A percentile compares a stretch with the other conserved stretches of the same genome.
These are phyloP conservation scores for Catunica adiposa DNA, from an alignment of 2,329 filamentous ascomycete genomes.

Conservation along the genomic window DNA sequence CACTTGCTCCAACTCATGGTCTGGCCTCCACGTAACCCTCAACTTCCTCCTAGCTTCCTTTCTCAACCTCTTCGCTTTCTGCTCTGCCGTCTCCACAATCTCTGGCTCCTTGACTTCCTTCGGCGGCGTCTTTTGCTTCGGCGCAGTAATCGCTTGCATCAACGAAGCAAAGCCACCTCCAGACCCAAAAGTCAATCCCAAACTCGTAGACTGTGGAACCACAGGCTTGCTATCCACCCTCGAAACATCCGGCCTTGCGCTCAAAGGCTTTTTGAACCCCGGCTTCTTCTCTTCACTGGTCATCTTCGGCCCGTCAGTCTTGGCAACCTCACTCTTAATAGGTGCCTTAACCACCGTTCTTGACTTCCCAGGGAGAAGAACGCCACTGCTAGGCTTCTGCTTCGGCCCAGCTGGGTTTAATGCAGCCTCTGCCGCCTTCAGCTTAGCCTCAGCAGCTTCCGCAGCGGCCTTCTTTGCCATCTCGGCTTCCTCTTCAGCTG, in stretches of 20 bases:
- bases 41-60: slow-evolving; percentile 57
- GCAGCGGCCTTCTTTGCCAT: background rate
- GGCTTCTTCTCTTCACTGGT: slow-evolving; percentile 13
- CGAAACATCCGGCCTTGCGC: slow-evolving; percentile 18
- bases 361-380: slow-evolving; percentile 31
- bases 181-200: slow-evolving; percentile 20
- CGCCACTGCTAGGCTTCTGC: slow-evolving; percentile 17
- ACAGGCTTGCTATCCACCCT: slow-evolving; percentile 6
- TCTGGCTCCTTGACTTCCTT: slow-evolving; percentile 35
- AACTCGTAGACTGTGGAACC: slow-evolving; percentile 20
- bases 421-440: background rate
- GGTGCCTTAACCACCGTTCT: slow-evolving; percentile 28
- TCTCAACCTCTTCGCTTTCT: slow-evolving; percentile 49
- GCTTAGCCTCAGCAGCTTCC: background rate
- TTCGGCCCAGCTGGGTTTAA: slow-evolving; percentile 19
- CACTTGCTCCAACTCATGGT: slow-evolving; percentile 47
- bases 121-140: slow-evolving; percentile 24
- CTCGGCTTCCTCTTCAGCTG: slow-evolving; percentile 16
- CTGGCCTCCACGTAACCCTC: slow-evolving; percentile 54
- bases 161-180: slow-evolving; percentile 37
- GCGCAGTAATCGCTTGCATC: slow-evolving; percentile 33
- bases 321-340: slow-evolving; percentile 19
- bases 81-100: slow-evolving; percentile 47
- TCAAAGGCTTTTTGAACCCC: slow-evolving; percentile 16
- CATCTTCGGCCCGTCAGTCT: slow-evolving; percentile 16